phyloP scores from a whole-genome alignment of 176 grass and related monocot species.

The Rhynchospora pubera region DNA sequence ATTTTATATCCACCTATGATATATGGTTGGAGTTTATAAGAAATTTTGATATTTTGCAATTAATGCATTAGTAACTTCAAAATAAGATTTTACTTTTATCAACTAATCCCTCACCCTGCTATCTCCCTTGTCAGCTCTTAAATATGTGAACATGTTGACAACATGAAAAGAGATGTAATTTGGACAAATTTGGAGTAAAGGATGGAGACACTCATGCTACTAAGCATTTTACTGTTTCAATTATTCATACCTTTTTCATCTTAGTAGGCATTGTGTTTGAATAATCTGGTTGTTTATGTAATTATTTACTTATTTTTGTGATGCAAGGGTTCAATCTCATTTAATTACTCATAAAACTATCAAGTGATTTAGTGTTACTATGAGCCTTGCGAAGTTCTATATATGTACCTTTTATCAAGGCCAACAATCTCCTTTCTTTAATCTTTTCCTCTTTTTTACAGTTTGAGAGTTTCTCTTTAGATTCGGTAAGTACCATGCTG shows the following conservation, averaged over 20 bases:
- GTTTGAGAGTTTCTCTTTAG: not conserved
- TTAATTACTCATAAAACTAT: not conserved
- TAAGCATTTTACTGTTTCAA: too few species aligned
- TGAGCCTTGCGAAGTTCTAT: too few species aligned
- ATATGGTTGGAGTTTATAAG: slow-evolving; percentile 1
- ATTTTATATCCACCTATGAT: slow-evolving; percentile 55
- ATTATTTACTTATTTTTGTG: not conserved
- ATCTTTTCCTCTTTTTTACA: not conserved
- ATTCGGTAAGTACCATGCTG: not conserved
- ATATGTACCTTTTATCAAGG: too few species aligned
- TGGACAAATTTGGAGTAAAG: not conserved
- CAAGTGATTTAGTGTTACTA: not conserved
- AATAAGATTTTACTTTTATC: not conserved
- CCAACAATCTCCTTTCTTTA: not conserved
- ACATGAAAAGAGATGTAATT: not conserved
- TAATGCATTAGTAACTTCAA: not conserved
- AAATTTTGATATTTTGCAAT: not conserved
- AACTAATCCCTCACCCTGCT: not conserved
- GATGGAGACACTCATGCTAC: not conserved
- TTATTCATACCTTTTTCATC: too few species aligned
- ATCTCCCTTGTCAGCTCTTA: not conserved
- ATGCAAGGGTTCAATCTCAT: not conserved
- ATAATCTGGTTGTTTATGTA: not conserved
- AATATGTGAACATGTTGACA: not conserved
- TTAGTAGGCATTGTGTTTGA: not conserved